A percentile compares a stretch with the other conserved stretches of the same genome.
Conservation (phyloP, 192 early-diverging fungal species). For the Coemansia sp. region DNA sequence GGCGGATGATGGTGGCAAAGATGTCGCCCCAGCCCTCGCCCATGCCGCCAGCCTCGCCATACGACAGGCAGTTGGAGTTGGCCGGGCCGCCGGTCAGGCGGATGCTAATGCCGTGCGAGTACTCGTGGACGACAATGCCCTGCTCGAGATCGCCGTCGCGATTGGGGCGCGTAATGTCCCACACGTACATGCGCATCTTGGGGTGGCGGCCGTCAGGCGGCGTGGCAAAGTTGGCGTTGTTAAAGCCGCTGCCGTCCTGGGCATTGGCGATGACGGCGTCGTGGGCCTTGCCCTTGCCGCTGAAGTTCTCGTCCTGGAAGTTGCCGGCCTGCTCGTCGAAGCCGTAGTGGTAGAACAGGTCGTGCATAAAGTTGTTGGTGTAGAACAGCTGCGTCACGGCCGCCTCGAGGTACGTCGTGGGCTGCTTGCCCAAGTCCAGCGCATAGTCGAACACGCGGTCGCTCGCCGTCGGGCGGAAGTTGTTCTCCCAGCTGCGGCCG, state of each 20-base stretch:
- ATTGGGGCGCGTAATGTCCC: constrained; percentile 78
- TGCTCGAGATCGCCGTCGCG: constrained; percentile 91
- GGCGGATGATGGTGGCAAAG: constrained; percentile 81
- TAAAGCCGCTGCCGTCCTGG: constrained; percentile 89
- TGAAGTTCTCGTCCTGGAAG: constrained; percentile 91
- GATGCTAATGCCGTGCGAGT: constrained; percentile 89
- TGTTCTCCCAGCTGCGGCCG: constrained; percentile 74
- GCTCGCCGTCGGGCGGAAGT: constrained; percentile 61
- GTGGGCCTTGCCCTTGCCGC: constrained; percentile 67
- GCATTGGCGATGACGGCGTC: constrained; percentile 91
- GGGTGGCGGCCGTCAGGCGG: constrained; percentile 90
- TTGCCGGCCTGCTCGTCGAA: constrained; percentile 95
- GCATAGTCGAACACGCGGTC: constrained; percentile 72
- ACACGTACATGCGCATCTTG: constrained; percentile 96
- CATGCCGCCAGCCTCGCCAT: constrained; percentile 90
- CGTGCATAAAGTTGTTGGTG: constrained; percentile 91
- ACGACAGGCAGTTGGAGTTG: constrained; percentile 87
- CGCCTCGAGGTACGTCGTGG: constrained; percentile 75
- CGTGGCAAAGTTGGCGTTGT: constrained; percentile 97
- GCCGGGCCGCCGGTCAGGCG: constrained; percentile 90
- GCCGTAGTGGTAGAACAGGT: constrained; percentile 86
- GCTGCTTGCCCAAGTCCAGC: constrained; percentile 66
- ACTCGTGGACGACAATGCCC: constrained; percentile 95
- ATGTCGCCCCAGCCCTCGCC: constrained; percentile 98
- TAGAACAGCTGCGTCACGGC: constrained; percentile 92